These are phyloP conservation scores for Yamadazyma taylorii DNA, from an alignment of 1,139 yeast species.

Conservation along the genomic window DNA sequence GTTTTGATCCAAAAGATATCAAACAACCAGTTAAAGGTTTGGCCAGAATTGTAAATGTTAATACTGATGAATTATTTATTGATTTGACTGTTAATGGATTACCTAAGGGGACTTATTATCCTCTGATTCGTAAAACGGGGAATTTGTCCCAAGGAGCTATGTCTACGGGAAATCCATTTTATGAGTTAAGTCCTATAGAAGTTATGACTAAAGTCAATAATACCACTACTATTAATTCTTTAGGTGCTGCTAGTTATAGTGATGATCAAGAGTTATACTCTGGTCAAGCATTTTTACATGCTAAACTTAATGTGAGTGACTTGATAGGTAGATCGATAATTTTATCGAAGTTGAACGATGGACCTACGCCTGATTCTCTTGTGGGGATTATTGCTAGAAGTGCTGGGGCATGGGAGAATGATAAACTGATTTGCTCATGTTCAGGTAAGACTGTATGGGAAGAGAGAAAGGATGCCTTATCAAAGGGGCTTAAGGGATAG, in stretches of 20 bases:
- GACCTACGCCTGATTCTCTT: slow-evolving; percentile 45
- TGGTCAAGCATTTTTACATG: slow-evolving; percentile 68
- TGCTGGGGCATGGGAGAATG: slow-evolving; percentile 97
- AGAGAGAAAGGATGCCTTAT: slow-evolving; percentile 62
- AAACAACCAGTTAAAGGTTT: slow-evolving; percentile 76
- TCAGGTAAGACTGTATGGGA: slow-evolving; percentile 97
- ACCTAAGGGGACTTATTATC: slow-evolving; percentile 62
- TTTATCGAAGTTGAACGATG: slow-evolving; percentile 46
- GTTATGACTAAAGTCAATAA: slow-evolving; percentile 35
- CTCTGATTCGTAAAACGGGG: slow-evolving; percentile 69
- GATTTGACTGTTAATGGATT: slow-evolving; percentile 81
- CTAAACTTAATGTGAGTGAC: slow-evolving; percentile 56
- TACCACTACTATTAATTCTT: slow-evolving; percentile 36
- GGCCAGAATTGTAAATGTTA: slow-evolving; percentile 80
- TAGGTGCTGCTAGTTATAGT: slow-evolving; percentile 35
- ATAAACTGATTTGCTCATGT: slow-evolving; percentile 89
- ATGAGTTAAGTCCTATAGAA: slow-evolving; percentile 49
- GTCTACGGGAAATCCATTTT: slow-evolving; percentile 59
- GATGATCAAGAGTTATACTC: slow-evolving; percentile 27
- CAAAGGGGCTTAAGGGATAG: slow-evolving; percentile 12
- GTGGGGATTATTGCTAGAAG: slow-evolving; percentile 93
- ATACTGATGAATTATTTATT: slow-evolving; percentile 50
- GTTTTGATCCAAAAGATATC: slow-evolving; percentile 52
- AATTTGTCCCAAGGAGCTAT: slow-evolving; percentile 73
- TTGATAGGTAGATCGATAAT: slow-evolving; percentile 82